A percentile compares a stretch with the other conserved stretches of the same genome.
Conservation (phyloP, 1,284 basidiomycete genomes). For the Rhodotorula mucilaginosa region DNA sequence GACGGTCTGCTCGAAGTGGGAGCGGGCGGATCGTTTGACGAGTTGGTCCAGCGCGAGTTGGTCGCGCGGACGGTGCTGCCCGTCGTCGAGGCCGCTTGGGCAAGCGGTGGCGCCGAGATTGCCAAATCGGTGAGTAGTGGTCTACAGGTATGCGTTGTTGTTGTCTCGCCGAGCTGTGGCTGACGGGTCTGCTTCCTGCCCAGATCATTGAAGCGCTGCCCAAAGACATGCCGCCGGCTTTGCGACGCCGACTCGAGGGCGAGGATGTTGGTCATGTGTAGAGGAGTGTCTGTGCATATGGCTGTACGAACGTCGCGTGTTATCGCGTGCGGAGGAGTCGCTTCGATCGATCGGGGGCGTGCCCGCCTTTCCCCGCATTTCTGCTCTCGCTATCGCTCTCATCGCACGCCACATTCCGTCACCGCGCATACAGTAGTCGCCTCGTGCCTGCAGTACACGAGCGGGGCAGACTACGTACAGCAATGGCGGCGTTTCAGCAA, state of each 20-base stretch:
- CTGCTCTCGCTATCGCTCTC: no score
- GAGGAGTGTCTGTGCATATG: neutral
- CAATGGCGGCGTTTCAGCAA: slow-evolving; percentile 20
- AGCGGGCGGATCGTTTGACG: slow-evolving; percentile 53
- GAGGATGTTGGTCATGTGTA: slow-evolving; percentile 2
- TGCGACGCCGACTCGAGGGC: slow-evolving; percentile 30
- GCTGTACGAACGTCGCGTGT: no score
- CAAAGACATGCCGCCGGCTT: slow-evolving; percentile 23
- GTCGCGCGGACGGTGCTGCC: slow-evolving; percentile 63
- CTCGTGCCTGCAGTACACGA: neutral
- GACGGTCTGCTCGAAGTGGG: slow-evolving; percentile 3
- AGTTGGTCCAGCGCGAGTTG: slow-evolving; percentile 60
- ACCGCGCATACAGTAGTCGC: neutral
- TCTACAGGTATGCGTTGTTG: neutral
- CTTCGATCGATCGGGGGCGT: no score
- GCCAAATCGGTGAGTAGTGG: slow-evolving; percentile 60
- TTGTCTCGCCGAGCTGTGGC: no score
- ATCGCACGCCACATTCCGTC: no score
- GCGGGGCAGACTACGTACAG: no score
- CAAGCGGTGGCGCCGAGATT: slow-evolving; percentile 74
- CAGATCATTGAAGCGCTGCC: slow-evolving; percentile 54
- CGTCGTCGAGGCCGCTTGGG: slow-evolving; percentile 76
- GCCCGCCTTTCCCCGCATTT: no score
- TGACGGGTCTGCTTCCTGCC: neutral
- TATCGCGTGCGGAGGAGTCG: no score